Conservation (phyloP, 345 rosid genomes). For the Kernera saxatilis region DNA sequence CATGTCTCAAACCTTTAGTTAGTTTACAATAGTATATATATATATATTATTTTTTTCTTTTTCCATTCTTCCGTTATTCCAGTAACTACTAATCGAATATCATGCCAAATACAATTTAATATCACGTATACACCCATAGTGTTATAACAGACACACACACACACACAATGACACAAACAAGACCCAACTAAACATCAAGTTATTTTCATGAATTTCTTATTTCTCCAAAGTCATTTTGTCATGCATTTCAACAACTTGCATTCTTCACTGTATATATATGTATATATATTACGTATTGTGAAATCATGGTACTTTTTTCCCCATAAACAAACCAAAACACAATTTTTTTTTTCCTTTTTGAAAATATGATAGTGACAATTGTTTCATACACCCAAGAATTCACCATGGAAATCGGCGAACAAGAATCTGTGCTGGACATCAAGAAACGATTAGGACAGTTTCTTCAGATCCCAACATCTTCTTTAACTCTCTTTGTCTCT, state of each 20-base stretch:
- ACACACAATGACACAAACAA: conserved; percentile 23
- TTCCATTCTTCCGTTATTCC: neutral
- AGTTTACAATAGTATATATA: neutral
- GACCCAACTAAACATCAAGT: conserved; percentile 28
- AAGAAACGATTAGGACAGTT: conserved; percentile 49
- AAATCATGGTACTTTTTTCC: neutral
- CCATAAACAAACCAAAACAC: conserved; percentile 4
- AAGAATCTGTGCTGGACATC: conserved; percentile 59
- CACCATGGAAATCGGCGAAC: conserved; percentile 44
- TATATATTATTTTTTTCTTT: neutral
- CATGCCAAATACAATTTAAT: conserved; percentile 20
- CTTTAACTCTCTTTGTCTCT: conserved; percentile 51
- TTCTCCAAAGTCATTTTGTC: neutral
- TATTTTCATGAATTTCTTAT: conserved; percentile 14
- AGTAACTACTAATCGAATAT: conserved; percentile 7
- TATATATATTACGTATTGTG: neutral
- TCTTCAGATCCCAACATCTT: conserved; percentile 44
- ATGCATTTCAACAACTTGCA: conserved; percentile 30
- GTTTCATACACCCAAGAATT: conserved; percentile 45
- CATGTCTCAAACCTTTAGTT: neutral
- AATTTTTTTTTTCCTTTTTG: neutral
- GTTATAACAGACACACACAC: conserved; percentile 19
- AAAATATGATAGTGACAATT: conserved; percentile 48
- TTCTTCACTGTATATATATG: neutral
- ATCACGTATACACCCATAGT: conserved; percentile 12